These are phyloP conservation scores for Phytophthora boehmeriae DNA, from an alignment of 352 stramenopile species.

Conservation along the genomic window DNA sequence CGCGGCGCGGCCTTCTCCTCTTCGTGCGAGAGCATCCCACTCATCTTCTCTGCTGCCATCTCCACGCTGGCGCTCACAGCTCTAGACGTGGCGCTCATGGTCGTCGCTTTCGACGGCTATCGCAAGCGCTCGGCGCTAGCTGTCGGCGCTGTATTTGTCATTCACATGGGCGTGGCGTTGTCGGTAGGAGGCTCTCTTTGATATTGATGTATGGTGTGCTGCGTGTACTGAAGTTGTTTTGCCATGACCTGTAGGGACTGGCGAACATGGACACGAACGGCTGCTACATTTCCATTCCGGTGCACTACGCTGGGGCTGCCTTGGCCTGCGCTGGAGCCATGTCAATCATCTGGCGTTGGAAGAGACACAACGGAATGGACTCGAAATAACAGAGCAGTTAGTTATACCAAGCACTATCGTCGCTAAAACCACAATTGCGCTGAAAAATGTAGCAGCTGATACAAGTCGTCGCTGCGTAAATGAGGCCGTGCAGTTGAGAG, in stretches of 20 bases:
- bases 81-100: slow-evolving; percentile 82
- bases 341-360: slow-evolving; percentile 48
- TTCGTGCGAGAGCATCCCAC: slow-evolving; percentile 74
- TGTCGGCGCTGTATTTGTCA: slow-evolving; percentile 59
- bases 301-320: slow-evolving; percentile 71
- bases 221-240: slow-evolving; percentile 15
- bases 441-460: too few species aligned
- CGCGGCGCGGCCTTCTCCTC: slow-evolving; percentile 75
- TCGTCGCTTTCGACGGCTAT: slow-evolving; percentile 84
- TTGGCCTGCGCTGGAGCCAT: slow-evolving; percentile 52
- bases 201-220: slow-evolving; percentile 2
- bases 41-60: slow-evolving; percentile 71
- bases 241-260: slow-evolving; percentile 39
- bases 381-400: slow-evolving; percentile 17
- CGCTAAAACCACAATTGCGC: too few species aligned
- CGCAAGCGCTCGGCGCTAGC: slow-evolving; percentile 58
- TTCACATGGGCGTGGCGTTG: slow-evolving; percentile 78
- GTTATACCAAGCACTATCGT: background rate
- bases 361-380: slow-evolving; percentile 33
- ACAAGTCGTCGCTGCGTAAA: too few species aligned
- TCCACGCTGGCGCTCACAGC: slow-evolving; percentile 78
- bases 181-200: slow-evolving; percentile 54
- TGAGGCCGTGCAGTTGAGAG: too few species aligned
- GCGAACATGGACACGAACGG: slow-evolving; percentile 81
- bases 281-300: slow-evolving; percentile 75